phyloP scores from a whole-genome alignment of 1,284 basidiomycete species.

The Pseudozyma thailandica region DNA sequence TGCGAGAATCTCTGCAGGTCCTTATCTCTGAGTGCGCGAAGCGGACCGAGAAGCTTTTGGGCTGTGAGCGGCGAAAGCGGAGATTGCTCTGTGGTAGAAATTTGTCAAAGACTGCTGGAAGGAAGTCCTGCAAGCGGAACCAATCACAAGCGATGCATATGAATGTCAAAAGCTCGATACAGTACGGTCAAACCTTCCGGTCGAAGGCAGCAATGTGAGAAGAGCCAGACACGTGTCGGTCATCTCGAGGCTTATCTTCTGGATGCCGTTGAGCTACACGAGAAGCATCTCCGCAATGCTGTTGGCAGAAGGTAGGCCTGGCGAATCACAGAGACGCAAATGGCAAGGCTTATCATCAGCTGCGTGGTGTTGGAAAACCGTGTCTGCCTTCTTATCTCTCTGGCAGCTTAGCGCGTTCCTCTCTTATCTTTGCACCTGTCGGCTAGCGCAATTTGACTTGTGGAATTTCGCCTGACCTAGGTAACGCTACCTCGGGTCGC shows the following conservation, averaged over 20 bases:
- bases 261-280: slow-evolving; percentile 3
- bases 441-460: slow-evolving; percentile 33
- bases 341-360: slow-evolving; percentile 1
- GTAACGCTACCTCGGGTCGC: not conserved
- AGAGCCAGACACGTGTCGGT: not conserved
- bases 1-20: no score
- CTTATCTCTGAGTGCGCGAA: not conserved
- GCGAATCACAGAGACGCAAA: not conserved
- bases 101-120: not conserved
- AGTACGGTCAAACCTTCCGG: no score
- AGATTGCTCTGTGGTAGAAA: slow-evolving; percentile 2
- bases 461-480: slow-evolving; percentile 6
- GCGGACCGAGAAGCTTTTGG: not conserved
- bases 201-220: not conserved
- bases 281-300: not conserved
- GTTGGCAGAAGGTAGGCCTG: not conserved
- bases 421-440: slow-evolving; percentile 19
- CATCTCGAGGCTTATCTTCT: slow-evolving; percentile 13
- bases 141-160: not conserved
- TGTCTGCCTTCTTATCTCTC: slow-evolving; percentile 6
- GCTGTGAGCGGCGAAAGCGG: slow-evolving; percentile 22
- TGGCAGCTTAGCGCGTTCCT: not conserved
- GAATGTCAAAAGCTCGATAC: not conserved
- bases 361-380: not conserved
- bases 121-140: not conserved